phyloP scores from a whole-genome alignment of 2,329 filamentous ascomycete genomes.

The Cladosporium sp. region DNA sequence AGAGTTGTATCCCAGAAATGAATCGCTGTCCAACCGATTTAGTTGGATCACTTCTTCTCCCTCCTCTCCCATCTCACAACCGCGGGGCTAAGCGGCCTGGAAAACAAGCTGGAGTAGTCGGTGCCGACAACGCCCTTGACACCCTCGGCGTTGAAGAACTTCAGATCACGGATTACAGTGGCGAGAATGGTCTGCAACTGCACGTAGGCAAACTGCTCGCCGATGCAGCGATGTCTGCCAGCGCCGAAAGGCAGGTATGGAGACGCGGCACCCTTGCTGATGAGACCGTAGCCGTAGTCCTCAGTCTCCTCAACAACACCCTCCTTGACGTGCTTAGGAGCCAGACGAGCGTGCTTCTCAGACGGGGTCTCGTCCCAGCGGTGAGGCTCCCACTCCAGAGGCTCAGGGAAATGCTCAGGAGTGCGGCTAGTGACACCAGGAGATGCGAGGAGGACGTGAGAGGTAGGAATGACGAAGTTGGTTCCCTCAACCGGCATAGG shows the following conservation, averaged over 20 bases:
- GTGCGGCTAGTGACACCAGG: constrained; percentile 75
- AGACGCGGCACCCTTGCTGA: constrained; percentile 83
- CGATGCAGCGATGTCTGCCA: constrained; percentile 88
- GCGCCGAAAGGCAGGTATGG: constrained; percentile 94
- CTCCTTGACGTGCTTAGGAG: constrained; percentile 26
- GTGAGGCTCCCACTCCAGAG: constrained; percentile 80
- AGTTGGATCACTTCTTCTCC: constrained; percentile 27
- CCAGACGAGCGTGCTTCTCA: constrained; percentile 27
- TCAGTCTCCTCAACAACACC: constrained; percentile 57
- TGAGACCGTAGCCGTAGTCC: constrained; percentile 89
- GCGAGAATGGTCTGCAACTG: constrained; percentile 84
- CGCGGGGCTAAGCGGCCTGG: constrained; percentile 40
- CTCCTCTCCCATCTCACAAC: constrained; percentile 72
- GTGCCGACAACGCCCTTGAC: constrained; percentile 63
- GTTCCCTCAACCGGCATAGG: constrained; percentile 81
- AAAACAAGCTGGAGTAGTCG: constrained; percentile 57
- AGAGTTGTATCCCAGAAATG: background rate
- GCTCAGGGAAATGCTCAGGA: constrained; percentile 72
- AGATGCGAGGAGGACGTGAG: constrained; percentile 76
- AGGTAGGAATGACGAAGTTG: constrained; percentile 74
- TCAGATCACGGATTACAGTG: constrained; percentile 71
- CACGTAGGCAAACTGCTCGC: constrained; percentile 92
- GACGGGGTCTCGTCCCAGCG: constrained; percentile 71
- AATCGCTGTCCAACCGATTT: background rate
- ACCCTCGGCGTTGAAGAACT: constrained; percentile 71